Evolutionary conservation across 768 basidiomycete genomes (phyloP).

Genomic region (Cystofilobasidium ferigula): DNA sequence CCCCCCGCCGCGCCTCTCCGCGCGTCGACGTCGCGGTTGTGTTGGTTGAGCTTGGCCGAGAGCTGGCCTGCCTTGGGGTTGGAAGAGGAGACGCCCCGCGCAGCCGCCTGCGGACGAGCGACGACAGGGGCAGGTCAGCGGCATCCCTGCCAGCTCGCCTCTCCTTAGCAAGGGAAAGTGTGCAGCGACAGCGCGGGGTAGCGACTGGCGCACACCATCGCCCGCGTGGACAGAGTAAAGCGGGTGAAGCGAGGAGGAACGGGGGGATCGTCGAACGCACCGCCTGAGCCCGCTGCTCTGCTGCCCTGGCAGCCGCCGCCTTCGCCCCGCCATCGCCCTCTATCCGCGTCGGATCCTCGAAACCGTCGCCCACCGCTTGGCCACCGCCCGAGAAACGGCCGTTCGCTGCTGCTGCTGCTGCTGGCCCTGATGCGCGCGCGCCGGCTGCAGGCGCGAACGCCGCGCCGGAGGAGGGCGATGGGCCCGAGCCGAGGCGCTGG

Average conservation of each 20-base stretch:
- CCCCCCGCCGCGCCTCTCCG: not conserved
- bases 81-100: slow-evolving; percentile 11
- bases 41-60: slow-evolving; percentile 22
- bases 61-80: slow-evolving; percentile 23
- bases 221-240: not conserved
- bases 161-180: not conserved
- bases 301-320: slow-evolving; percentile 15
- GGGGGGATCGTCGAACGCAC: not conserved
- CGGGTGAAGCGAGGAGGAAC: not conserved
- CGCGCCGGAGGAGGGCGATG: slow-evolving; percentile 4
- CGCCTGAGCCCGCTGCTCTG: slow-evolving; percentile 15
- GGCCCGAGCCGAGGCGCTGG: slow-evolving; percentile 16
- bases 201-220: too few species aligned
- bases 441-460: too few species aligned
- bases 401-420: not conserved
- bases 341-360: slow-evolving; percentile 19
- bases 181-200: too few species aligned
- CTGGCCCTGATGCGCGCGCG: not conserved
- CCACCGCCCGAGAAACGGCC: slow-evolving; percentile 4
- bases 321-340: slow-evolving; percentile 13
- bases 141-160: not conserved
- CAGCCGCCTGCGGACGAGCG: not conserved
- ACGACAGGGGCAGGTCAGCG: not conserved
- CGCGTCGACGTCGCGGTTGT: slow-evolving; percentile 15
- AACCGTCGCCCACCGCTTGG: slow-evolving; percentile 19